A percentile compares a stretch with the other conserved stretches of the same genome.
Evolutionary conservation across 1,284 basidiomycete species (phyloP).

Genomic region (Boletus nobilissimus): DNA sequence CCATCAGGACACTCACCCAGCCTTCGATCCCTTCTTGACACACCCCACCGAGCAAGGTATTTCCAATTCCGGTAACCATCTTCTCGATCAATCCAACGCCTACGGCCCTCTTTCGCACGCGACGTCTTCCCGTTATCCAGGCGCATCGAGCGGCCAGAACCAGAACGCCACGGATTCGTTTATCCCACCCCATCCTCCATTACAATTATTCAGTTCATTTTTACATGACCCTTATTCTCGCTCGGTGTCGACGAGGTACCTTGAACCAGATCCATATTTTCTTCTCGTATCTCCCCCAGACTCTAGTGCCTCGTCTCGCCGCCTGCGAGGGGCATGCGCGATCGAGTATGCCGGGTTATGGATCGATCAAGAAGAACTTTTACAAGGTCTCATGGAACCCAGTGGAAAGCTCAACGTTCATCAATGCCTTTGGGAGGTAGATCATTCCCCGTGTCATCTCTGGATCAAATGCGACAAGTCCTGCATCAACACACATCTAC

Average conservation of each 20-base stretch:
- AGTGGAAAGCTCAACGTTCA: constrained; percentile 8
- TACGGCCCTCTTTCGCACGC: neutral
- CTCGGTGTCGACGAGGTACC: neutral
- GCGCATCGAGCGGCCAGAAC: neutral
- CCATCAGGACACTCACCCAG: neutral
- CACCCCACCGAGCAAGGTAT: neutral
- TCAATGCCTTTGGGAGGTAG: constrained; percentile 23
- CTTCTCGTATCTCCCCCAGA: neutral
- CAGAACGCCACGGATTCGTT: neutral
- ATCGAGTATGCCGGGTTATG: constrained; percentile 16
- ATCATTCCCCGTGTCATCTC: constrained; percentile 19
- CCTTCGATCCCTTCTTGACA: neutral
- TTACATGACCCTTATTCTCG: no score
- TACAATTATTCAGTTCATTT: neutral
- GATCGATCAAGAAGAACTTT: constrained; percentile 30
- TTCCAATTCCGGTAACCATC: no score
- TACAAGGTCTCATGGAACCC: neutral
- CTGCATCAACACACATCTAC: constrained; percentile 23
- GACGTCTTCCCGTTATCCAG: neutral
- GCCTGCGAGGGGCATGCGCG: constrained; percentile 6
- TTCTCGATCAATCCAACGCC: neutral
- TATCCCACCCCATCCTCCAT: neutral
- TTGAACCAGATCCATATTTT: neutral
- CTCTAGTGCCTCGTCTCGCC: neutral
- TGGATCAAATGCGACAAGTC: constrained; percentile 29